A percentile compares a stretch with the other conserved stretches of the same genome.
Conservation (phyloP, 495 filamentous ascomycete species). For the Hyaloscypha bicolor region DNA sequence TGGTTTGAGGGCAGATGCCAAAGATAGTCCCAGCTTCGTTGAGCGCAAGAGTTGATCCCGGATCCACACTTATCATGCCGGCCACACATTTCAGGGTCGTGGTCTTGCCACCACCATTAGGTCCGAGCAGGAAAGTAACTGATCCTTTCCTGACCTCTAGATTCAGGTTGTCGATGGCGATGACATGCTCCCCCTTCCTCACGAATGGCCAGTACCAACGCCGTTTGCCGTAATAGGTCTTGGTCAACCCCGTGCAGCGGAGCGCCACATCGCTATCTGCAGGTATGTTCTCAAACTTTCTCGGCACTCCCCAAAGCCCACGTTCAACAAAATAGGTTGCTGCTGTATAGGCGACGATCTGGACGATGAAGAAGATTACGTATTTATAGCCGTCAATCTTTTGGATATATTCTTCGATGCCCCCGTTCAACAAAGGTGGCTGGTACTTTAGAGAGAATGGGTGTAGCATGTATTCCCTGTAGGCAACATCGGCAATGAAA, state of each 20-base stretch:
- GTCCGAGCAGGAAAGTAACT: constrained; percentile 77
- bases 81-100: constrained; percentile 62
- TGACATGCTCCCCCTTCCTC: constrained; percentile 23
- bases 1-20: constrained; percentile 78
- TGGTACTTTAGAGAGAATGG: constrained; percentile 11
- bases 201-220: constrained; percentile 32
- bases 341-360: constrained; percentile 23
- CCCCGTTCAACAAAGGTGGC: neutral
- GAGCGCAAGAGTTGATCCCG: constrained; percentile 61
- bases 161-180: constrained; percentile 74
- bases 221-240: constrained; percentile 28
- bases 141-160: constrained; percentile 77
- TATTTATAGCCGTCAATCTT: constrained; percentile 29
- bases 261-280: constrained; percentile 28
- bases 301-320: constrained; percentile 23
- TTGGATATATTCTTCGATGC: neutral
- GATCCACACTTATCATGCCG: constrained; percentile 66
- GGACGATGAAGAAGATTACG: constrained; percentile 28
- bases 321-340: constrained; percentile 26
- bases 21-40: constrained; percentile 63
- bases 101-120: constrained; percentile 87
- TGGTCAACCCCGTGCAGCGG: constrained; percentile 27
- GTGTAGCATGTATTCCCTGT: constrained; percentile 15
- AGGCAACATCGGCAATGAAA: constrained; percentile 25
- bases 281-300: constrained; percentile 24